These are phyloP conservation scores for Phytophthora sojae DNA, from an alignment of 352 stramenopile genomes.

Conservation along the genomic window DNA sequence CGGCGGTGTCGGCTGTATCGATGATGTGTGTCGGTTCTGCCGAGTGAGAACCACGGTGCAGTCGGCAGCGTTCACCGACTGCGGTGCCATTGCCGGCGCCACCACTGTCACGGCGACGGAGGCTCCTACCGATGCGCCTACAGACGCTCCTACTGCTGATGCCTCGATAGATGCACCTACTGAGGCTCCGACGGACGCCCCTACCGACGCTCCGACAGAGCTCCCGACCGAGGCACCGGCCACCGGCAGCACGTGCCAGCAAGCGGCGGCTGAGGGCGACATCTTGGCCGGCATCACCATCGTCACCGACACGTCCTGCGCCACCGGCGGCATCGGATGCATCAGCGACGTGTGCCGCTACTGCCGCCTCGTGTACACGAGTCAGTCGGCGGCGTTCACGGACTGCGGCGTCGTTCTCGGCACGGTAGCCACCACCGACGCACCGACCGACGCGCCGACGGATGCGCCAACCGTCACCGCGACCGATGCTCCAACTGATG, in stretches of 20 bases:
- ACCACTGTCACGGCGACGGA: background rate
- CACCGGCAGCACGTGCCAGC: slow-evolving; percentile 9
- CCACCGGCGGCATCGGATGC: slow-evolving; percentile 39
- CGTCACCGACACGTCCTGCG: slow-evolving; percentile 34
- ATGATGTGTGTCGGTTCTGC: slow-evolving; percentile 50
- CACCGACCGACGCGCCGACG: slow-evolving; percentile 3
- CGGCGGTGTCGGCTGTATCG: slow-evolving; percentile 50
- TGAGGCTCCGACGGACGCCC: no score
- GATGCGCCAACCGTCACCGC: slow-evolving; percentile 6
- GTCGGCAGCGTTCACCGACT: slow-evolving; percentile 38
- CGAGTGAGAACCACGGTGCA: slow-evolving; percentile 33
- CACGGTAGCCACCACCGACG: background rate
- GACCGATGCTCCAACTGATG: background rate
- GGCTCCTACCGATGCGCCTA: slow-evolving; percentile 3
- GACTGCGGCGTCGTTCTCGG: slow-evolving; percentile 27
- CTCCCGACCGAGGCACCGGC: slow-evolving; percentile 7
- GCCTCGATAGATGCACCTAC: background rate
- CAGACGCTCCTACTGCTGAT: background rate
- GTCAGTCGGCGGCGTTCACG: slow-evolving; percentile 32
- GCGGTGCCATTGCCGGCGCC: slow-evolving; percentile 10
- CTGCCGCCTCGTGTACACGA: slow-evolving; percentile 39
- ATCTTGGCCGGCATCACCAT: slow-evolving; percentile 37
- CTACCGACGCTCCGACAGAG: background rate
- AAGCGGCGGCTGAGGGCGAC: slow-evolving; percentile 14
- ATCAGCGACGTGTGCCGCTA: slow-evolving; percentile 38